phyloP scores from a whole-genome alignment of 805 yeast species.

The Pichia sporocuriosa region DNA sequence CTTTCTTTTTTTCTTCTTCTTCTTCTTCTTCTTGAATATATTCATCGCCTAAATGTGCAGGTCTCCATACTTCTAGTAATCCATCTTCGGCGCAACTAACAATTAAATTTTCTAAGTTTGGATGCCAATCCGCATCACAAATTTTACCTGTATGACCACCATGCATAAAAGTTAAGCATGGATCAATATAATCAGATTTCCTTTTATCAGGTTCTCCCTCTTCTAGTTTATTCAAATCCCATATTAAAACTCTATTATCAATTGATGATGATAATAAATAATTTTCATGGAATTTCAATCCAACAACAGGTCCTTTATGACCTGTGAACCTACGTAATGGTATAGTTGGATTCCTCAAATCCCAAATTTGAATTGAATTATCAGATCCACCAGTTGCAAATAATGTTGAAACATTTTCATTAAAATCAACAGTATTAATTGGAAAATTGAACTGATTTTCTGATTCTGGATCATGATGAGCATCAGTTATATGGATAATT shows the following conservation, averaged over 20 bases:
- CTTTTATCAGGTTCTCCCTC: slow-evolving; percentile 54
- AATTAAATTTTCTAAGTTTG: slow-evolving; percentile 47
- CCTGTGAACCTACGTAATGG: slow-evolving; percentile 66
- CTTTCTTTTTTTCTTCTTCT: slow-evolving; percentile 29
- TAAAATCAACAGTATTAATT: slow-evolving; percentile 63
- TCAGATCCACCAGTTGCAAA: slow-evolving; percentile 78
- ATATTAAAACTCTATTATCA: slow-evolving; percentile 64
- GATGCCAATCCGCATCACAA: slow-evolving; percentile 63
- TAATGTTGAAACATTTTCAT: slow-evolving; percentile 45
- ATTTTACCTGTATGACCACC: slow-evolving; percentile 79
- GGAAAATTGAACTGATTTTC: slow-evolving; percentile 12
- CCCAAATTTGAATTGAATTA: slow-evolving; percentile 67
- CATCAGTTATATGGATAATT: slow-evolving; percentile 39
- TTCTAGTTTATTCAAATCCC: slow-evolving; percentile 63
- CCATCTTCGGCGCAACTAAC: slow-evolving; percentile 73
- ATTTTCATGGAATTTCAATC: slow-evolving; percentile 44
- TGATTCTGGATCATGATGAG: slow-evolving; percentile 43
- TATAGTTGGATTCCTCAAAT: slow-evolving; percentile 51
- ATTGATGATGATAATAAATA: slow-evolving; percentile 49
- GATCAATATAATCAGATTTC: slow-evolving; percentile 54
- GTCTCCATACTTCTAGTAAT: slow-evolving; percentile 71
- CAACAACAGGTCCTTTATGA: slow-evolving; percentile 50
- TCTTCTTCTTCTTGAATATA: slow-evolving; percentile 35
- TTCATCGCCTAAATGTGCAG: slow-evolving; percentile 42
- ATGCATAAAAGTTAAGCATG: slow-evolving; percentile 71